Evolutionary conservation across 2,329 filamentous ascomycete genomes (phyloP).

Genomic region (Fusarium ramigenum): DNA sequence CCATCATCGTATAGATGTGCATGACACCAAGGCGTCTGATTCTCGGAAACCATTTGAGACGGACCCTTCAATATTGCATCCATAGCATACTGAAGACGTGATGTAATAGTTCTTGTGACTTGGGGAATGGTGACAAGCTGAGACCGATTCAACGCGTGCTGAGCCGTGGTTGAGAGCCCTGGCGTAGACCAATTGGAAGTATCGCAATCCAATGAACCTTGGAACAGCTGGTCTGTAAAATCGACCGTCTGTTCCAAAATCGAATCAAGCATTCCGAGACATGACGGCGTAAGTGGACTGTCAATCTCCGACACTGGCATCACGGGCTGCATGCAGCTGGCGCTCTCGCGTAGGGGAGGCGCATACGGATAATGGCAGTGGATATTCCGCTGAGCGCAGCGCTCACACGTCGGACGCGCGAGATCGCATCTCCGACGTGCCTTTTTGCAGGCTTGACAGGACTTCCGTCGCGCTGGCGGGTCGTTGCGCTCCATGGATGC

Average conservation of each 20-base stretch:
- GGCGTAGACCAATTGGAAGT: neutral
- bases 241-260: neutral
- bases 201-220: neutral
- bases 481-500: neutral
- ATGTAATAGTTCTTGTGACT: neutral
- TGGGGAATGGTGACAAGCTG: neutral
- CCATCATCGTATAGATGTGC: neutral
- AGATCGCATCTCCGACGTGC: neutral
- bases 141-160: neutral
- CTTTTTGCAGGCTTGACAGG: neutral
- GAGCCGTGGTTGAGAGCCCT: neutral
- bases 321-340: rapidly evolving
- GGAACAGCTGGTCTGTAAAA: neutral
- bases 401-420: neutral
- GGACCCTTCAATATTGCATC: neutral
- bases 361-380: neutral
- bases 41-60: neutral
- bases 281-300: rapidly evolving
- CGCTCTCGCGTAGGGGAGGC: neutral
- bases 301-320: rapidly evolving
- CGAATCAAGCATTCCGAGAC: neutral
- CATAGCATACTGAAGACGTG: neutral
- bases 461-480: neutral
- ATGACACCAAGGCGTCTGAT: neutral
- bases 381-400: neutral